Base-by-base conservation (phyloP, 306 rosid species). In the Lablab purpureus region DNA sequence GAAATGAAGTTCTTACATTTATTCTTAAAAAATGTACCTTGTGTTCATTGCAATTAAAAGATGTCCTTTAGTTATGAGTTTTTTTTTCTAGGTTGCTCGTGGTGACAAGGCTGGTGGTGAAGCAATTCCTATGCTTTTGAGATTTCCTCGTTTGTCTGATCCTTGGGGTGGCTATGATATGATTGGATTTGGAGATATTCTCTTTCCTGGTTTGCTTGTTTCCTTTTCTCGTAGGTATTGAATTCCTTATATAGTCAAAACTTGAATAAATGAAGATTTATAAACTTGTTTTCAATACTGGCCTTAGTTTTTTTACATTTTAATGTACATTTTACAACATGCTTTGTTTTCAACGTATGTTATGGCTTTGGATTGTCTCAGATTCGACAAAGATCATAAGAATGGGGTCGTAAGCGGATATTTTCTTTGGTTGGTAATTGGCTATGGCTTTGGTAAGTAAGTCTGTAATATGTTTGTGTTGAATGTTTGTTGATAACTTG, bases 151-250 rank as follows among this genome's bases (percentile, higher is more conserved):
- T 36, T 47, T 80, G 58, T 77, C 72, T 81, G 99, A 95, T 76
- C 98, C 99, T 28, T 92, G 99, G 99, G 91, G 88, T 80, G 99
- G 99, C 75, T 90, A 82, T 81, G 90, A 95, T 83, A 90, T 95
- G 98, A 85, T 95, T 85, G 99, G 99, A 72, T 95, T 95, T 66
- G 99, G 98, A 81, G 99, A 95, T 71, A 87, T 95, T 86, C 91
- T 95, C 47, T 95, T 95, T 82, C 99, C 99, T 69, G 99, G 99
- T 82, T 87, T 95, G 90, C 99, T 95, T 74, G 85, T 95, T 81
- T 87, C 84, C 67, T 91, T 95, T 89, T 1, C 91, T 81, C 89
- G 68, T 76, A 91, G 99, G 98, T 95, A 87, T 43, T 85, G 74
- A 71, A 68, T 83, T 77, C 22, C 75, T 79, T 51, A 46, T 81